A percentile compares a stretch with the other conserved stretches of the same genome.
phyloP scores from a whole-genome alignment of 2,329 filamentous ascomycete species.

The Pyrenochaeta sp. region DNA sequence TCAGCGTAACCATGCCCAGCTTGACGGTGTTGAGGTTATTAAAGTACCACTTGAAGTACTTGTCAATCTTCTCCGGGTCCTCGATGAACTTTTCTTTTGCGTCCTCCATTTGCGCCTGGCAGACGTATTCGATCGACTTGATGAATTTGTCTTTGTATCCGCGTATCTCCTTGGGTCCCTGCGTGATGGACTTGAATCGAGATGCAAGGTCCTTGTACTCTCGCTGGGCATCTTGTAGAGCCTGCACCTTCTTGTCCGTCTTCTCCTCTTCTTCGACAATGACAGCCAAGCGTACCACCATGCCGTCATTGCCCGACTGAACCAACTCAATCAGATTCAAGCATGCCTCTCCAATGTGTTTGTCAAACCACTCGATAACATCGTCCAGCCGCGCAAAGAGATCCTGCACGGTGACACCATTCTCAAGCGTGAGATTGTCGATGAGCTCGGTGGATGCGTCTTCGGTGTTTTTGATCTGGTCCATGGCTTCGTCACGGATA shows the following conservation, averaged over 20 bases:
- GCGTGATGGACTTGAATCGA: conserved; percentile 93
- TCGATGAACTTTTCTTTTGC: conserved; percentile 79
- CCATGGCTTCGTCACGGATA: conserved; percentile 94
- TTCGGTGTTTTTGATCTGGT: conserved; percentile 83
- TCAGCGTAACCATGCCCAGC: conserved; percentile 87
- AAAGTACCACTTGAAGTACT: conserved; percentile 94
- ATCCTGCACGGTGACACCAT: conserved; percentile 79
- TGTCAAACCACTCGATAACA: conserved; percentile 93
- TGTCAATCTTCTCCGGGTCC: conserved; percentile 83
- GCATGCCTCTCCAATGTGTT: conserved; percentile 87
- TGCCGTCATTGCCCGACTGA: conserved; percentile 82
- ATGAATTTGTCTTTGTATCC: conserved; percentile 98
- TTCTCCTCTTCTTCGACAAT: conserved; percentile 96
- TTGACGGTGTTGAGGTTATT: conserved; percentile 96
- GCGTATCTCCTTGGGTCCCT: conserved; percentile 88
- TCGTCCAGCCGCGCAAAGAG: conserved; percentile 89
- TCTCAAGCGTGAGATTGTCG: conserved; percentile 69
- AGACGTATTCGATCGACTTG: conserved; percentile 77
- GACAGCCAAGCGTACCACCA: conserved; percentile 90
- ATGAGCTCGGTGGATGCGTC: conserved; percentile 98
- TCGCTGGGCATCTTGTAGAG: conserved; percentile 91
- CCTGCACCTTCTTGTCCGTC: conserved; percentile 89
- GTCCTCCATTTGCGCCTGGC: conserved; percentile 76
- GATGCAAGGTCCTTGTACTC: conserved; percentile 95
- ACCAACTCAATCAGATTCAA: conserved; percentile 90